Evolutionary conservation across 2,329 filamentous ascomycete genomes (phyloP).

Genomic region (Cyclaneusma minus): DNA sequence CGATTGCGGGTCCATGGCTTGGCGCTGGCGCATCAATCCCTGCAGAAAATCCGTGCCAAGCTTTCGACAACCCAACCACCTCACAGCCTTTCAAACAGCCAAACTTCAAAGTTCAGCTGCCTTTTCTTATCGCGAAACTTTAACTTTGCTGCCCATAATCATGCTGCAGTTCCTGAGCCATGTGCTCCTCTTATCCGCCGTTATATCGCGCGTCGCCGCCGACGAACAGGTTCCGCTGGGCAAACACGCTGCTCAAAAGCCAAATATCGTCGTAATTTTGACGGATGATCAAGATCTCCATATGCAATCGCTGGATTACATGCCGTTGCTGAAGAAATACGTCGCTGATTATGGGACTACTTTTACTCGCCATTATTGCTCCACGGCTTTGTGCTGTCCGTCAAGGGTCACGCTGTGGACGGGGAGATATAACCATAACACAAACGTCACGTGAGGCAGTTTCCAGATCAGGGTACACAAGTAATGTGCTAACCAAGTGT

Average conservation of each 20-base stretch:
- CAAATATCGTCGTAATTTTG: conserved; percentile 46
- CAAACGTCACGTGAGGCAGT: conserved; percentile 44
- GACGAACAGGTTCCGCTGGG: conserved; percentile 5
- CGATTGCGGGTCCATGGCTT: not conserved
- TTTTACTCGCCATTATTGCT: conserved; percentile 43
- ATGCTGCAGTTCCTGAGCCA: conserved; percentile 4
- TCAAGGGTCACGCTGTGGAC: conserved; percentile 45
- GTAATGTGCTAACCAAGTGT: too few relatives aligned
- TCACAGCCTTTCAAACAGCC: not conserved
- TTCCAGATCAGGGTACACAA: not conserved
- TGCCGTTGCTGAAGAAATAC: conserved; percentile 36
- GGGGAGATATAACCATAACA: conserved; percentile 46
- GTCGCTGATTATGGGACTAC: conserved; percentile 37
- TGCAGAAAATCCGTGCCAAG: not conserved
- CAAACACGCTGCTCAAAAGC: conserved; percentile 10
- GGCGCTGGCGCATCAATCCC: not conserved
- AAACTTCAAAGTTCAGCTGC: too few relatives aligned
- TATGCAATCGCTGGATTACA: conserved; percentile 41
- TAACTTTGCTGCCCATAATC: not conserved
- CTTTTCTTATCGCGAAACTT: too few relatives aligned
- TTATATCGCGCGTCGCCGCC: conserved; percentile 3
- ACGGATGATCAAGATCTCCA: conserved; percentile 51
- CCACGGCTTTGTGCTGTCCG: conserved; percentile 45
- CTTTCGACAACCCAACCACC: not conserved
- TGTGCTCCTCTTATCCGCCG: conserved; percentile 5